Percentiles rank a stretch among this genome's conserved stretches.
Conservation (phyloP, 371 early-diverging fungal species). For the Mucor indicus region DNA sequence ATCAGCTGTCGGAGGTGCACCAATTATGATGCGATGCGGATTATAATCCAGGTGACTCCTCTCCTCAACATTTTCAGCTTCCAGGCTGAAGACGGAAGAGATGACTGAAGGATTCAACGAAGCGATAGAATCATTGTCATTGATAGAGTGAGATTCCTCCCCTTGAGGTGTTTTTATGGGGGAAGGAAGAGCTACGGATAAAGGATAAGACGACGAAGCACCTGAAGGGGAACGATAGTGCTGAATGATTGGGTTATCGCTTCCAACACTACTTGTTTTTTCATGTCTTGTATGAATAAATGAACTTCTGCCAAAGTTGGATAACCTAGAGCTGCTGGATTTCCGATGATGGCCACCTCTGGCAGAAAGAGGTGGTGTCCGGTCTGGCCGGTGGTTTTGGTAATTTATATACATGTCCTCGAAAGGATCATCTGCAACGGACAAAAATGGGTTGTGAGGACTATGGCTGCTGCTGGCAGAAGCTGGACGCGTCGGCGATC, state of each 20-base stretch:
- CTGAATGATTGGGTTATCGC: background rate
- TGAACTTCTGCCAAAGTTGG: too few species aligned
- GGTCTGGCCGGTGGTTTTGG: too few species aligned
- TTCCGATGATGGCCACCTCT: slow-evolving; percentile 17
- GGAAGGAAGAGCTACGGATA: background rate
- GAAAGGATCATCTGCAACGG: slow-evolving; percentile 32
- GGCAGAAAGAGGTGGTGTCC: too few species aligned
- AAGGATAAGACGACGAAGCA: background rate
- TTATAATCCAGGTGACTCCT: too few species aligned
- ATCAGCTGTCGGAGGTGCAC: too few species aligned
- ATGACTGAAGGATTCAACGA: slow-evolving; percentile 5
- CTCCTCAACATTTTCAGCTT: too few species aligned
- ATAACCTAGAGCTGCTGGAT: slow-evolving; percentile 32
- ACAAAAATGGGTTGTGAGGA: slow-evolving; percentile 5
- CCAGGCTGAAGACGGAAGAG: slow-evolving; percentile 18
- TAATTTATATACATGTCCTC: slow-evolving; percentile 29
- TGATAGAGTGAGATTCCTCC: background rate
- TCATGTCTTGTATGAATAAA: too few species aligned
- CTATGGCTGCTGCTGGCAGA: too few species aligned
- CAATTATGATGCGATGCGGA: too few species aligned
- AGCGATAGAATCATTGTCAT: slow-evolving; percentile 1
- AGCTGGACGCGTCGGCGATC: too few species aligned
- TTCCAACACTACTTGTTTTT: too few species aligned
- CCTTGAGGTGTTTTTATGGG: too few species aligned
- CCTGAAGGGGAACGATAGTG: slow-evolving; percentile 2